Base-by-base conservation (phyloP, 768 basidiomycete genomes). In the Lactarius quietus region DNA sequence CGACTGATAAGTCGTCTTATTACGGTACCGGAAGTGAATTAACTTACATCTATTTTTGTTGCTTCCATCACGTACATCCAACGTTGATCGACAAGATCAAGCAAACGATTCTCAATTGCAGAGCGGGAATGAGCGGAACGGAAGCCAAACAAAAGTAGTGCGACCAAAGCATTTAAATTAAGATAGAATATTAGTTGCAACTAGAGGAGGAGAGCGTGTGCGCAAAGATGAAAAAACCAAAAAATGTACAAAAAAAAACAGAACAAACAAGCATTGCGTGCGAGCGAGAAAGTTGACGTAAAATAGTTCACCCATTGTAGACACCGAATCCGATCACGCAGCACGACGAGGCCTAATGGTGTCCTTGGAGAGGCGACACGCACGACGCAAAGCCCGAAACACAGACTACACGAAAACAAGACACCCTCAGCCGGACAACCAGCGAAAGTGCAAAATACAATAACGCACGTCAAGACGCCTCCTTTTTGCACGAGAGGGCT, bases 381-480 rank as follows among this genome's bases (percentile, higher is more conserved):
- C 64, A 17, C 55, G 64, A 48, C 59, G 54, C 36, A 65, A 28
- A 29, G 54, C 64, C 15, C 55, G 38, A 36, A 65, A 45, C 36
- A 65, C 5, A 14, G 55, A 17, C 59, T 65, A 31, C 29, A 53
- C 3, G 17, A 18, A 28, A n/a, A n/a, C n/a, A n/a, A n/a, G 8
- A n/a, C 14, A 18, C n/a, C 48, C 7, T 65, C 36, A 61, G 28
- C 35, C n/a, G n/a, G n/a, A n/a, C n/a, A n/a, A n/a, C n/a, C 17
- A 4, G 36, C 0, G n/a, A 4, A 17, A 6, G 48, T 26, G n/a
- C 14, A 51, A 51, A 26, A 26, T 7, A 51, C 15, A 18, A 18
- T 18, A 41, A 61, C 64, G 35, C 35, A 65, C 59, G 8, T 23
- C 20, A 20, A 60, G 41, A n/a, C 36, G 64, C 41, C 48, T 65